Base-by-base conservation (phyloP, 2,329 filamentous ascomycete genomes). In the Claviceps sp. region DNA sequence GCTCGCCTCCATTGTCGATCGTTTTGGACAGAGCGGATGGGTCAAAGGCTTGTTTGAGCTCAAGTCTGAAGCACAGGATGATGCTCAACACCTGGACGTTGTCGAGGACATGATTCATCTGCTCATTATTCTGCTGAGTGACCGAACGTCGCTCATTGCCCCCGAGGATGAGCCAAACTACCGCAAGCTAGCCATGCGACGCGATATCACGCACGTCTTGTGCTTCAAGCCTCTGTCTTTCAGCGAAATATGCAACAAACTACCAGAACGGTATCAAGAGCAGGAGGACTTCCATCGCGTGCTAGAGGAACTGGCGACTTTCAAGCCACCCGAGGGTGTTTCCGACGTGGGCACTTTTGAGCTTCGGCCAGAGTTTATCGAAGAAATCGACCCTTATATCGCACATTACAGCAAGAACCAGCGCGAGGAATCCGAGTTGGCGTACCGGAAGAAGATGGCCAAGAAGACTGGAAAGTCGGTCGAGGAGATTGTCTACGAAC, bases 351-450 rank as follows among this genome's bases (percentile, higher is more conserved):
- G 94, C 52, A 95, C 88, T 0, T 98, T 98, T 61, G 89, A 96
- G 66, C 73, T 98, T 49, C 93, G 90, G 63, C 81, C 86, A 4
- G 80, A 95, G 54, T 93, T 84, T 60, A 78, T 96, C 40, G 86
- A 91, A 58, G 79, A 94, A 46, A 82, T 98, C 49, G 94, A 98
- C 64, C 93, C 94, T 1, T 98, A 96, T 65, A 93, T 90, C 61
- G 86, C 90, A 6, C 89, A 97, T 63, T 98, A 95, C 67, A 94
- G 83, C 61, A 95, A 95, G 64, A 98, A 98, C 61, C 91, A 97
- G 66, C 81, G 93, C 49, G 93, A 98, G 63, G 93, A 98, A 65
- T 88, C 91, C 0, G 93, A 98, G 67, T 83, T 80, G 58, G 85
- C 89, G 3, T 96, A 93, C 70, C 88, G 85, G 60, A 84, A 85